phyloP scores from a whole-genome alignment of 495 filamentous ascomycete species.

The Lindgomyces ingoldianus region DNA sequence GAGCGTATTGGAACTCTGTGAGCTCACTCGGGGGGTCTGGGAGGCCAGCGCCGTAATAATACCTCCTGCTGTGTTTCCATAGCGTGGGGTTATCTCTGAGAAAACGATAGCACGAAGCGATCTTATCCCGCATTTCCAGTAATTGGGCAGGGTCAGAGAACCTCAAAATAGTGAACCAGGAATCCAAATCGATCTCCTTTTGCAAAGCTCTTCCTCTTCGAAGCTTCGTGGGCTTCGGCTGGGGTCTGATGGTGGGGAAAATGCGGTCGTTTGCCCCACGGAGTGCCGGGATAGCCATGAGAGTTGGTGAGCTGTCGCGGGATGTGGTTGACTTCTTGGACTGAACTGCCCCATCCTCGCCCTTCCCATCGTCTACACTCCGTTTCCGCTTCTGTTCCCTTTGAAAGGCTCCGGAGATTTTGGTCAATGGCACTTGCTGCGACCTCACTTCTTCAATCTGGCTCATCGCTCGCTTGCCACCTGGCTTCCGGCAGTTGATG shows the following conservation, averaged over 20 bases:
- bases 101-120: conserved; percentile 24
- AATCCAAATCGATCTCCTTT: conserved; percentile 26
- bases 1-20: conserved; percentile 41
- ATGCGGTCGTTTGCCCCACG: neutral
- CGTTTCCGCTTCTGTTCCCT: conserved; percentile 11
- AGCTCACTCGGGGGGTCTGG: conserved; percentile 36
- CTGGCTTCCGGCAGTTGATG: conserved; percentile 31
- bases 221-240: conserved; percentile 23
- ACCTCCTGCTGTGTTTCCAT: conserved; percentile 34
- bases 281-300: neutral
- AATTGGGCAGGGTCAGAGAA: conserved; percentile 34
- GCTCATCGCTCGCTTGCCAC: conserved; percentile 8
- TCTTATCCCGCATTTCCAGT: conserved; percentile 33
- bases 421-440: conserved; percentile 17
- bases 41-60: conserved; percentile 33
- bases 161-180: conserved; percentile 32
- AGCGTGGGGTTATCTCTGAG: conserved; percentile 30
- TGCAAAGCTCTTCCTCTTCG: conserved; percentile 24
- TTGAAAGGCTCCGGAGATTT: neutral
- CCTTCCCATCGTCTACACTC: neutral
- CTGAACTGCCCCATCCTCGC: neutral
- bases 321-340: neutral
- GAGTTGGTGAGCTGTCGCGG: neutral
- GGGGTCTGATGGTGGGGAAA: neutral
- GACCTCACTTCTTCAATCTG: conserved; percentile 8